Conservation (phyloP, 208 protist species). For the Naegleria gruberi region DNA sequence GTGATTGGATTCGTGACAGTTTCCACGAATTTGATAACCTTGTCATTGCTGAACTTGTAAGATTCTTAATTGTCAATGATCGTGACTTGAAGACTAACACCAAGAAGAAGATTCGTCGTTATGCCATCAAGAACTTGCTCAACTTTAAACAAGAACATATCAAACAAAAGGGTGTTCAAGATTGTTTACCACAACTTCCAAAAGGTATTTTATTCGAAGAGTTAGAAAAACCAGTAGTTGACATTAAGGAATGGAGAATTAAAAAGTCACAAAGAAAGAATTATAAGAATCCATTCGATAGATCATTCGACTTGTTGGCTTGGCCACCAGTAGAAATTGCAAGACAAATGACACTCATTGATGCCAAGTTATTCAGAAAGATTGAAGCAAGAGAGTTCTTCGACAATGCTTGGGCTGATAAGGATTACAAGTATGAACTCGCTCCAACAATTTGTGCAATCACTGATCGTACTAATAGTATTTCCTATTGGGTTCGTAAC, state of each 20-base stretch:
- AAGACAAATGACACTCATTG: constrained; percentile 28
- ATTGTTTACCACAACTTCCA: neutral
- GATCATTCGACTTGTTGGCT: neutral
- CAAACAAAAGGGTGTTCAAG: neutral
- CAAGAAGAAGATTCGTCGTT: neutral
- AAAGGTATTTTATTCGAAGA: neutral
- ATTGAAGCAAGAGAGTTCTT: constrained; percentile 30
- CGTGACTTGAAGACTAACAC: neutral
- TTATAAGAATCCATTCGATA: neutral
- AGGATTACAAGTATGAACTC: neutral
- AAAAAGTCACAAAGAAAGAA: neutral
- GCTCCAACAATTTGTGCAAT: constrained; percentile 32
- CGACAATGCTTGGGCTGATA: constrained; percentile 20
- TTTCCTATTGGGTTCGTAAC: neutral
- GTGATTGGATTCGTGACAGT: neutral
- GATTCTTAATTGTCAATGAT: neutral
- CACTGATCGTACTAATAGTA: constrained; percentile 38
- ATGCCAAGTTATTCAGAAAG: constrained; percentile 28
- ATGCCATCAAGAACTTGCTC: neutral
- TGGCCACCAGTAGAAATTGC: constrained; percentile 8
- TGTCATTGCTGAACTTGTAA: neutral
- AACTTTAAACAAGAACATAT: neutral
- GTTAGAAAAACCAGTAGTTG: neutral
- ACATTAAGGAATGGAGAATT: neutral
- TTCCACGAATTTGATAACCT: constrained; percentile 14